These are phyloP conservation scores for Syzygium malaccense DNA, from an alignment of 441 rosid species.

Conservation along the genomic window DNA sequence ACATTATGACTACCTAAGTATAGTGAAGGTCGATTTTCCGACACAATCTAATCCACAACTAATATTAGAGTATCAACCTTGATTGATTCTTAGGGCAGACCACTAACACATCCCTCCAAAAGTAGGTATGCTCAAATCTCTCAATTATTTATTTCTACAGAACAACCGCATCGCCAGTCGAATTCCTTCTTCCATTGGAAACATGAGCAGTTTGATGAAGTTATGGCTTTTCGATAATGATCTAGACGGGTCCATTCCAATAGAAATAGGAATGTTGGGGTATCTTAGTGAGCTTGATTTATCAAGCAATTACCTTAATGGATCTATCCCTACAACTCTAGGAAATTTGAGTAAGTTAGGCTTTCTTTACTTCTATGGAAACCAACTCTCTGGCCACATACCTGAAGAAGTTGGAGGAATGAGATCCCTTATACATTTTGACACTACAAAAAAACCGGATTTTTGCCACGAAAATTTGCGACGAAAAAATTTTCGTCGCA, in stretches of 20 bases:
- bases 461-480: no score
- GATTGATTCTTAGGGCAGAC: no score
- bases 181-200: not conserved
- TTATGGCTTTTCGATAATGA: not conserved
- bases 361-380: not conserved
- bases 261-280: not conserved
- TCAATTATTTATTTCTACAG: not conserved
- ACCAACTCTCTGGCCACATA: not conserved
- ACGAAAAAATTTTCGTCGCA: no score
- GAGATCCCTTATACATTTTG: not conserved
- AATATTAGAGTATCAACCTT: no score
- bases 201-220: not conserved
- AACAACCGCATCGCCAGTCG: not conserved
- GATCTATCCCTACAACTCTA: not conserved
- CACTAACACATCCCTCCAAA: no score
- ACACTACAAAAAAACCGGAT: no score
- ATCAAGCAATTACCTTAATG: accelerated
- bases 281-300: not conserved
- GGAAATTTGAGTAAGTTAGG: not conserved
- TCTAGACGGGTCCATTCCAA: slow-evolving; percentile 9
- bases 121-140: slow-evolving; percentile 10
- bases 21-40: no score
- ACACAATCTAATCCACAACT: no score
- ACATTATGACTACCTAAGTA: no score
- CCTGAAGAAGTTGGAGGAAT: not conserved